Conservation (phyloP, 2,329 filamentous ascomycete genomes). For the Stachybotrys chartarum region DNA sequence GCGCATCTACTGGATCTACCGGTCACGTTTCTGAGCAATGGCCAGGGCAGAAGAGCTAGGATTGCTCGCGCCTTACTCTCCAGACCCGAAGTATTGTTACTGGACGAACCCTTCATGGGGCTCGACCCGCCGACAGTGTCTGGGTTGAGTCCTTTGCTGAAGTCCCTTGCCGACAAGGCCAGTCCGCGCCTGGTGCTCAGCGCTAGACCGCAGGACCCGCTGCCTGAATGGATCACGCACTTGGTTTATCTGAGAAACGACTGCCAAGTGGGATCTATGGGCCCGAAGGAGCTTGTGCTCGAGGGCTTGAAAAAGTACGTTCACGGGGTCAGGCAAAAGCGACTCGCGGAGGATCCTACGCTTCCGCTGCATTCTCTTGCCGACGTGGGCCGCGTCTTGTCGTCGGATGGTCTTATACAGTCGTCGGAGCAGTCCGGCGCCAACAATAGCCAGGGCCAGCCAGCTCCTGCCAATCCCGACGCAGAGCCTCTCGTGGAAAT, state of each 20-base stretch:
- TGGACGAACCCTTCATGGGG: constrained; percentile 96
- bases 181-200: constrained; percentile 70
- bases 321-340: constrained; percentile 36
- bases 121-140: constrained; percentile 77
- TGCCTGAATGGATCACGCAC: constrained; percentile 90
- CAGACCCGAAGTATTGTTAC: constrained; percentile 70
- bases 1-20: constrained; percentile 67
- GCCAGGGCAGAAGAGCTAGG: constrained; percentile 77
- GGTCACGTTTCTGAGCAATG: constrained; percentile 86
- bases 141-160: constrained; percentile 63
- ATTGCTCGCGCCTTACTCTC: constrained; percentile 81
- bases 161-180: constrained; percentile 57
- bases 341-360: constrained; percentile 35
- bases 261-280: constrained; percentile 59
- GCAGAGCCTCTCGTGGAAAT: constrained; percentile 80
- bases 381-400: constrained; percentile 41
- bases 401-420: constrained; percentile 2
- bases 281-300: constrained; percentile 57
- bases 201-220: constrained; percentile 74
- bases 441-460: background rate
- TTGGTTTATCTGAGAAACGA: constrained; percentile 64
- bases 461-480: constrained; percentile 11
- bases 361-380: constrained; percentile 40
- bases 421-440: constrained; percentile 8
- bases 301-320: constrained; percentile 42